These are phyloP conservation scores for Blechomonas ayalai DNA, from an alignment of 208 protist genomes.

Conservation along the genomic window DNA sequence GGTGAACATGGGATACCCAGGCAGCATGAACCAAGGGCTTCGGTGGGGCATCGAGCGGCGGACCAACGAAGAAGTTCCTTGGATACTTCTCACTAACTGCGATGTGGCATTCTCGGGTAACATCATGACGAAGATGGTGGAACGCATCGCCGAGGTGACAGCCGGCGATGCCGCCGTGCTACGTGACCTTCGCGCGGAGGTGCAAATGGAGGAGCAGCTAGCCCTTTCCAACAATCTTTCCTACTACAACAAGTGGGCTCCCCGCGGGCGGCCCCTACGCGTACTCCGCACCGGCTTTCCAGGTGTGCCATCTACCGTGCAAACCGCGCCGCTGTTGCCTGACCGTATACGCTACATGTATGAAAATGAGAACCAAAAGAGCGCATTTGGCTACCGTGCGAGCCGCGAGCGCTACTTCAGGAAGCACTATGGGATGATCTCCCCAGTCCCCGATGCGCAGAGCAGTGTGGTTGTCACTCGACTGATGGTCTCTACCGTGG, in stretches of 20 bases:
- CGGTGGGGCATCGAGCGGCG: constrained; percentile 14
- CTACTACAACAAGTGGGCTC: constrained; percentile 21
- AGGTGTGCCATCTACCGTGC: constrained; percentile 16
- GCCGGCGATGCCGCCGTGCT: constrained; percentile 14
- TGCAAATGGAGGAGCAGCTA: constrained; percentile 18
- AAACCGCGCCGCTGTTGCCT: constrained; percentile 34
- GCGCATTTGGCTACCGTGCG: background rate
- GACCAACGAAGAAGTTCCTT: constrained; percentile 18
- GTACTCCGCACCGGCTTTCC: constrained; percentile 9
- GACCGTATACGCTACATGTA: constrained; percentile 29
- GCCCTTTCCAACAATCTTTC: constrained; percentile 8
- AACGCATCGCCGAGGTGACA: constrained; percentile 10
- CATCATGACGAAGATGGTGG: constrained; percentile 14
- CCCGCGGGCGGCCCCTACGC: constrained; percentile 6
- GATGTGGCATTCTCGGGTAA: constrained; percentile 26
- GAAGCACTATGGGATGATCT: constrained; percentile 8
- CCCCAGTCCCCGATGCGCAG: constrained; percentile 3
- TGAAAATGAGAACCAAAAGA: constrained; percentile 4
- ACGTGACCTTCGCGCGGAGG: constrained; percentile 16
- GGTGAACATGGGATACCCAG: constrained; percentile 28
- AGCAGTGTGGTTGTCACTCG: constrained; percentile 24
- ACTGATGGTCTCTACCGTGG: constrained; percentile 26
- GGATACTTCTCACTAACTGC: constrained; percentile 20
- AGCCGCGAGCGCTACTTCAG: constrained; percentile 13
- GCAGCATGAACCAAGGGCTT: constrained; percentile 27